These are phyloP conservation scores for Sarocladium brachiariae DNA, from an alignment of 2,329 filamentous ascomycete genomes.

Conservation along the genomic window DNA sequence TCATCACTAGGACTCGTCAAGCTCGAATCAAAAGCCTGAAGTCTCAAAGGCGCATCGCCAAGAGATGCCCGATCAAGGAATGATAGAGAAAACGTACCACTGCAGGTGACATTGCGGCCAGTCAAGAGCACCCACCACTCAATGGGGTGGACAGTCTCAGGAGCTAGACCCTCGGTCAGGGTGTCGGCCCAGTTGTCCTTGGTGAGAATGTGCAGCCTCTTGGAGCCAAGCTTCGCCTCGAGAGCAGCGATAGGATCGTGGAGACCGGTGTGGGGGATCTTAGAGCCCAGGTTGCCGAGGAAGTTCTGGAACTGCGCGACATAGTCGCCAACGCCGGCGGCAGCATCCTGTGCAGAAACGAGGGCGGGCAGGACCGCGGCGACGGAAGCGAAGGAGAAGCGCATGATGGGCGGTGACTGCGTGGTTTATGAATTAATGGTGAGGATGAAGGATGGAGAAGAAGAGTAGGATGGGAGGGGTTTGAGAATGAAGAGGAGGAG, in stretches of 20 bases:
- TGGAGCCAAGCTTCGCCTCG: slow-evolving; percentile 31
- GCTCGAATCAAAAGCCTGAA: no score
- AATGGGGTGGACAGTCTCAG: slow-evolving; percentile 55
- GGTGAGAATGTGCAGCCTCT: slow-evolving; percentile 47
- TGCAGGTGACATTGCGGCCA: slow-evolving; percentile 74
- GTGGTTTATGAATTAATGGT: slow-evolving; percentile 9
- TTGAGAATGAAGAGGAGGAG: no score
- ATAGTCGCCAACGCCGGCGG: slow-evolving; percentile 46
- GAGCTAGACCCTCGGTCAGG: slow-evolving; percentile 54
- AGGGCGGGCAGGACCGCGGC: slow-evolving; percentile 51
- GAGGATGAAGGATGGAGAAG: slow-evolving; percentile 12
- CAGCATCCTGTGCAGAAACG: slow-evolving; percentile 42
- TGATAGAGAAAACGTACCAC: slow-evolving; percentile 37
- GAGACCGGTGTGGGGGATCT: slow-evolving; percentile 41
- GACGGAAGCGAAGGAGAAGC: slow-evolving; percentile 45
- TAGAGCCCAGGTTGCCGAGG: slow-evolving; percentile 51
- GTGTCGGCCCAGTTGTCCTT: slow-evolving; percentile 66
- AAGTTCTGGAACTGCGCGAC: slow-evolving; percentile 58
- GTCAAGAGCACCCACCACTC: slow-evolving; percentile 72
- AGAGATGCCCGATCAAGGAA: neutral
- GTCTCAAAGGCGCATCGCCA: no score
- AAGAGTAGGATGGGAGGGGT: neutral
- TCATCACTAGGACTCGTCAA: no score
- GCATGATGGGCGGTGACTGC: slow-evolving; percentile 38
- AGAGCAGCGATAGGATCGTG: slow-evolving; percentile 34